Evolutionary conservation across 768 basidiomycete species (phyloP), one percentile per base, ranked within the genome.

Genomic region (Agrocybe praecox): DNA sequence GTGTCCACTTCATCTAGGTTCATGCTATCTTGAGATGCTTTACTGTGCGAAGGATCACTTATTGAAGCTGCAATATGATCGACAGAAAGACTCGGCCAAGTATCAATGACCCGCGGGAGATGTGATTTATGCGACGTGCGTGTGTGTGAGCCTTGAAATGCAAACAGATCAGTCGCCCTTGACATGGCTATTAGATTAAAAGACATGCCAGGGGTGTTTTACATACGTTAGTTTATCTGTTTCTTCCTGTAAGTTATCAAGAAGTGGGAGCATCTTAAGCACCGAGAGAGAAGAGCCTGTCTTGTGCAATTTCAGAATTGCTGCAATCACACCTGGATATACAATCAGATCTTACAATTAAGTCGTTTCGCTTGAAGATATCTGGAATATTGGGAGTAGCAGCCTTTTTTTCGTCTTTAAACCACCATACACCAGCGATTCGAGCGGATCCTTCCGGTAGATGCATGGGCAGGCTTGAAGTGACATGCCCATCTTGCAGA

Each of bases 91-190:
- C 81, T 80, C 8, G 92, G 90, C 90, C 92, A 93, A 26, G 74
- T 67, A 19, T 76, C 76, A 51, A 94, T 88, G 36, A 84, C 70
- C 44, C 78, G 72, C n/a, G 90, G 90, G 18, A 82, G 67, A 6
- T 74, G 69, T 21, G 76, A 69, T 62, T 79, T 79, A 43, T 72
- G 70, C 23, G 67, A 67, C 29, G 76, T 59, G 45, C 78, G 81
- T 14, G 81, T 83, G 53, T 86, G 83, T 10, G 84, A 82, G 36
- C 85, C 86, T 72, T 91, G 88, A 66, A 92, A 92, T 40, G 89
- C 87, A 68, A 94, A 94, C 40, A 93, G 72, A 72, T 92, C 88
- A 53, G 86, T 86, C 8, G 88, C 87, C 55, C 92, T 93, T 69
- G 53, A 51, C 45, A 43, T 48, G 14, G 23, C 46, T 21, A 44